These are phyloP conservation scores for Taphrina communis DNA, from an alignment of 1,139 yeast genomes.

Conservation along the genomic window DNA sequence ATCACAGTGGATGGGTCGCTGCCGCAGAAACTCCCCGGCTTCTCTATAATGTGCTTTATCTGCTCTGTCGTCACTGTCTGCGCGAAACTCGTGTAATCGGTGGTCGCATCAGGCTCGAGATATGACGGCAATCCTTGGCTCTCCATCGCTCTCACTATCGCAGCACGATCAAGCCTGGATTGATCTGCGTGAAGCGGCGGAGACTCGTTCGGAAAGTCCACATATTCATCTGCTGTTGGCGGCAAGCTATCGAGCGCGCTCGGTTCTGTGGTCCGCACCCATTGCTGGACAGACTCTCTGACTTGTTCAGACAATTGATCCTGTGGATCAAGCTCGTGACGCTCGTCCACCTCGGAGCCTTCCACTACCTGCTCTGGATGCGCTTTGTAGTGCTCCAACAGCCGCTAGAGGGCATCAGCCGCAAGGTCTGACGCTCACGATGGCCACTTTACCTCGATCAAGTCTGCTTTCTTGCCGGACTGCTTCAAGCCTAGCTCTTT, in stretches of 20 bases:
- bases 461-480: slow-evolving; percentile 16
- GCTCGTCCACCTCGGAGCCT: neutral
- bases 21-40: neutral
- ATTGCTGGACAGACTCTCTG: neutral
- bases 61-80: neutral
- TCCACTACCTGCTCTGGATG: neutral
- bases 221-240: neutral
- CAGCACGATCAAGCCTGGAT: neutral
- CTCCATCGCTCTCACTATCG: neutral
- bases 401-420: neutral
- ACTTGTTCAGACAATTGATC: neutral
- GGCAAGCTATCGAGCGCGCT: neutral
- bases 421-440: neutral
- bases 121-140: neutral
- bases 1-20: neutral
- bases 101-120: neutral
- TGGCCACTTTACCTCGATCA: neutral
- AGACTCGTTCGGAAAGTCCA: neutral
- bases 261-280: neutral
- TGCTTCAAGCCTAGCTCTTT: neutral
- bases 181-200: neutral
- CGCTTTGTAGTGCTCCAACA: neutral
- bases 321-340: neutral
- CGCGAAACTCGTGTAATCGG: neutral
- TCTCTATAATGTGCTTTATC: neutral